A percentile compares a stretch with the other conserved stretches of the same genome.
These are phyloP conservation scores for Hypoxylon fragiforme DNA, from an alignment of 495 filamentous ascomycete genomes.

Conservation along the genomic window DNA sequence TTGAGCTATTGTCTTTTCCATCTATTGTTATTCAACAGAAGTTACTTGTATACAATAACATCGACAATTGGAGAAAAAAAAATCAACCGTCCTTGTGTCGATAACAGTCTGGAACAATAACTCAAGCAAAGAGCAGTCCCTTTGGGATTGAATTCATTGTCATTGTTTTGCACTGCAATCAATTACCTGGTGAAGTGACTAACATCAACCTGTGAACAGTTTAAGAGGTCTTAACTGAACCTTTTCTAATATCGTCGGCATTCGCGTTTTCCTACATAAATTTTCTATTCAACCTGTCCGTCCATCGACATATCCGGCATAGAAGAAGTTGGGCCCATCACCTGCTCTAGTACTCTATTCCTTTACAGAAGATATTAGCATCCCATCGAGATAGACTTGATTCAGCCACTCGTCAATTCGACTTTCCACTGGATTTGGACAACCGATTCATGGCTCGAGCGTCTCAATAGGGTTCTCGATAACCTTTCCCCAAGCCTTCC, in stretches of 20 bases:
- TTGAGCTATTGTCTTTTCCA: background rate
- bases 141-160: slow-evolving; percentile 14
- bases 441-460: slow-evolving; percentile 49
- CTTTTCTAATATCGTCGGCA: slow-evolving; percentile 20
- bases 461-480: slow-evolving; percentile 46
- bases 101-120: too few relatives aligned
- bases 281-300: background rate
- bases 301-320: slow-evolving; percentile 1
- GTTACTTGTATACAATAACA: too few relatives aligned
- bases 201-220: slow-evolving; percentile 1
- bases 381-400: background rate
- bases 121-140: slow-evolving; percentile 1
- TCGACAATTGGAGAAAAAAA: too few relatives aligned
- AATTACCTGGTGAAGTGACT: slow-evolving; percentile 11
- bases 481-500: slow-evolving; percentile 25
- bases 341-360: background rate
- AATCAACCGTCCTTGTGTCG: too few relatives aligned
- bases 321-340: too few relatives aligned
- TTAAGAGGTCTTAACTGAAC: slow-evolving; percentile 28
- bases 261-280: slow-evolving; percentile 17
- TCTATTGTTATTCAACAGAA: background rate
- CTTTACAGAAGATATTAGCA: too few relatives aligned
- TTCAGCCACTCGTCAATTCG: background rate
- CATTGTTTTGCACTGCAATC: background rate
- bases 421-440: slow-evolving; percentile 1